Percentiles rank a stretch among this genome's conserved stretches.
phyloP scores from a whole-genome alignment of 2,329 filamentous ascomycete genomes.

The Hymenoscyphus fraxineus region DNA sequence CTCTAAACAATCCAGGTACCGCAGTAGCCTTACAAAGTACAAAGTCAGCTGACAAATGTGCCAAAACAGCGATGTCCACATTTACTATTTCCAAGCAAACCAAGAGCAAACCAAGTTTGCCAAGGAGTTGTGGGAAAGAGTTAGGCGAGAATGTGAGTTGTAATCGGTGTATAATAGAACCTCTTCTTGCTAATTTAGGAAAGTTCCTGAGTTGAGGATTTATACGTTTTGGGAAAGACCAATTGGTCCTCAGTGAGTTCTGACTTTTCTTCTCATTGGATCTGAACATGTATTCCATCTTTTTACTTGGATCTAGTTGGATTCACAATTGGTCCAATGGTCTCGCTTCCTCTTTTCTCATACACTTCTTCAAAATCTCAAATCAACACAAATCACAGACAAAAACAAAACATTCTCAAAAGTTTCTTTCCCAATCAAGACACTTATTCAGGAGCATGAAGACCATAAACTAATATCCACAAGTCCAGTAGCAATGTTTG shows the following conservation, averaged over 20 bases:
- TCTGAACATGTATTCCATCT: too few species aligned
- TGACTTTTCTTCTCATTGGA: not conserved
- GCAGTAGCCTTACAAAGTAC: not conserved
- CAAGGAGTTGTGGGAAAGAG: conserved; percentile 69
- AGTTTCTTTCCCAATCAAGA: not conserved
- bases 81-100: conserved; percentile 73
- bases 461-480: not conserved
- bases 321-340: not conserved
- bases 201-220: conserved; percentile 80
- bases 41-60: not conserved
- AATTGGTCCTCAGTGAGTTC: conserved; percentile 64
- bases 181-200: not conserved
- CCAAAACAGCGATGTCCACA: conserved; percentile 66
- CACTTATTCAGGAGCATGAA: not conserved
- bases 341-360: not conserved
- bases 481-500: conserved; percentile 76
- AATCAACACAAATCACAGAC: not conserved
- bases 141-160: conserved; percentile 69
- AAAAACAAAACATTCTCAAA: not conserved
- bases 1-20: too few species aligned
- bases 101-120: conserved; percentile 63
- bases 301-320: not conserved
- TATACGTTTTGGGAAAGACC: conserved; percentile 75
- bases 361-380: not conserved
- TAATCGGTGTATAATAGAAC: not conserved